phyloP scores from a whole-genome alignment of 1,284 basidiomycete species.

The Papiliotrema fonsecae region DNA sequence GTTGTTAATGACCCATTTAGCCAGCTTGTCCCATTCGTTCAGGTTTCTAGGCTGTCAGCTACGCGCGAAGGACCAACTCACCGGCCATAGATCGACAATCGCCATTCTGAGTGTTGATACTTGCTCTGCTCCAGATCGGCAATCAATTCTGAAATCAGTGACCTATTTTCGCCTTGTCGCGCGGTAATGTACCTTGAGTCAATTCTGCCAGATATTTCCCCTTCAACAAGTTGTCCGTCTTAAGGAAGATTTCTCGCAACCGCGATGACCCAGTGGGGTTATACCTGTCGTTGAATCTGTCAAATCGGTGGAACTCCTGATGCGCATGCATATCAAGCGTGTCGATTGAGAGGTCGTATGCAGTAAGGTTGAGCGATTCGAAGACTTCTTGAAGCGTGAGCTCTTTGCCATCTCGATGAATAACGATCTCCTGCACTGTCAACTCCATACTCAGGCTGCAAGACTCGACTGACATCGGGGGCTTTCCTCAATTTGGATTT shows the following conservation, averaged over 20 bases:
- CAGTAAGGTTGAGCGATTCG: conserved; percentile 86
- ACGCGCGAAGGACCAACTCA: conserved; percentile 44
- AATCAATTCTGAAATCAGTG: conserved; percentile 70
- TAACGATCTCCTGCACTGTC: conserved; percentile 78
- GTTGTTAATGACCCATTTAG: conserved; percentile 92
- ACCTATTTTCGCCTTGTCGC: background rate
- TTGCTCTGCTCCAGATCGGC: conserved; percentile 95
- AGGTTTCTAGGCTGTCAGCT: conserved; percentile 36
- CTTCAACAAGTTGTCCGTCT: conserved; percentile 91
- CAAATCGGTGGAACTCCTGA: conserved; percentile 92
- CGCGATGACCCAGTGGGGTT: conserved; percentile 73
- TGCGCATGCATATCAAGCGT: conserved; percentile 99
- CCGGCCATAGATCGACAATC: conserved; percentile 90
- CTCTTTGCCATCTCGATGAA: conserved; percentile 85
- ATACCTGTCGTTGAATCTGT: conserved; percentile 73
- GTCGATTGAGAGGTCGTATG: conserved; percentile 97
- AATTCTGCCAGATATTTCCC: conserved; percentile 93
- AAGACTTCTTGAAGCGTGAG: conserved; percentile 92
- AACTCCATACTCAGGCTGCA: background rate
- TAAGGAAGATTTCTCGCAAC: conserved; percentile 94
- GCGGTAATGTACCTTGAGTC: conserved; percentile 63
- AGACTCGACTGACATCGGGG: conserved; percentile 48
- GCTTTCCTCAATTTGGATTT: conserved; percentile 73
- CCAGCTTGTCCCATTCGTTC: conserved; percentile 96
- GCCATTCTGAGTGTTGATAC: conserved; percentile 98